Percentiles rank a stretch among this genome's conserved stretches.
Conservation (phyloP, 2,329 filamentous ascomycete species). For the Monilinia fructicola region DNA sequence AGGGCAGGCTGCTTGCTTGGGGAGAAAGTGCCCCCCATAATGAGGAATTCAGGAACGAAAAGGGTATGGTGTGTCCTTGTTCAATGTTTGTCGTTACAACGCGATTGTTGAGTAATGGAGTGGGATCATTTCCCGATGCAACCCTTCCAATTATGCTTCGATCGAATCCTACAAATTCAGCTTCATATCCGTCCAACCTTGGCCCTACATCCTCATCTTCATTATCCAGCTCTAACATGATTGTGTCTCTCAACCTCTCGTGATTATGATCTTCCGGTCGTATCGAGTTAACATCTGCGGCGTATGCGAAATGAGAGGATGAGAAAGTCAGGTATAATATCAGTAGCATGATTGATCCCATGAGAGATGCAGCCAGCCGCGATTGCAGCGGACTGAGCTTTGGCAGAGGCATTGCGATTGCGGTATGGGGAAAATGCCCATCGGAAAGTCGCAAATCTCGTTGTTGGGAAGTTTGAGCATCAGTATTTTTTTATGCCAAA, state of each 20-base stretch:
- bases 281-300: slow-evolving; percentile 53
- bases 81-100: slow-evolving; percentile 59
- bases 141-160: slow-evolving; percentile 63
- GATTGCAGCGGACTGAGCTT: slow-evolving; percentile 68
- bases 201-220: slow-evolving; percentile 40
- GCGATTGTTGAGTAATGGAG: slow-evolving; percentile 63
- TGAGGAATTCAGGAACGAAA: slow-evolving; percentile 59
- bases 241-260: slow-evolving; percentile 44
- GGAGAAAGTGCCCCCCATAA: slow-evolving; percentile 49
- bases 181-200: slow-evolving; percentile 51
- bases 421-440: slow-evolving; percentile 19
- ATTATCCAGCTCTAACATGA: slow-evolving; percentile 38
- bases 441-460: slow-evolving; percentile 13
- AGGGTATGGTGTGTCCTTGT: slow-evolving; percentile 62
- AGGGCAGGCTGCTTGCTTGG: slow-evolving; percentile 42
- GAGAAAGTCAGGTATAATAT: slow-evolving; percentile 61
- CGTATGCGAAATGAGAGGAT: slow-evolving; percentile 60
- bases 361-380: slow-evolving; percentile 66
- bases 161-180: slow-evolving; percentile 61
- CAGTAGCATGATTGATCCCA: slow-evolving; percentile 59
- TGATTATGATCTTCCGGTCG: slow-evolving; percentile 49
- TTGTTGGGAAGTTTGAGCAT: background rate
- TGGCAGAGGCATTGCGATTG: slow-evolving; percentile 39
- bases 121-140: slow-evolving; percentile 48
- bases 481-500: slow-evolving; percentile 9